Conservation (phyloP, 129 eudicot genomes). For the Flaveria brownii region DNA sequence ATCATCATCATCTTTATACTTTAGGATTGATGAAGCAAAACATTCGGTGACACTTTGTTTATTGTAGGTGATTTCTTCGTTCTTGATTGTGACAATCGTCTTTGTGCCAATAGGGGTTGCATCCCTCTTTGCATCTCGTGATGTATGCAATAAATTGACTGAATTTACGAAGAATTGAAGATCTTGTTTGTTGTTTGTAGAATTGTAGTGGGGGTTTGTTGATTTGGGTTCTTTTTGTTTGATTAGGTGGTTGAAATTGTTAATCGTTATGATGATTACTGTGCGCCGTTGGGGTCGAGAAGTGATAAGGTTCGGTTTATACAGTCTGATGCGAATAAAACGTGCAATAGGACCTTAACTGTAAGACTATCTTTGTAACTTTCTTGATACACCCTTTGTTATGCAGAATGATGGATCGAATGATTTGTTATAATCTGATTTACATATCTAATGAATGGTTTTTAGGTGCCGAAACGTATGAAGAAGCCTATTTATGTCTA, state of each 20-base stretch:
- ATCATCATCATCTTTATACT: no score
- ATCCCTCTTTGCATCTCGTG: conserved; percentile 83
- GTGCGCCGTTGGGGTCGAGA: conserved; percentile 54
- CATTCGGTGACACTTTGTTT: not conserved
- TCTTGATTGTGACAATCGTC: conserved; percentile 74
- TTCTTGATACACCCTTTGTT: not conserved
- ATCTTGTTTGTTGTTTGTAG: not conserved
- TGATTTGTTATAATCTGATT: not conserved
- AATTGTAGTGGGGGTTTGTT: not conserved
- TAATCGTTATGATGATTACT: conserved; percentile 65
- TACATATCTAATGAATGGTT: not conserved
- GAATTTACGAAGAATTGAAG: not conserved
- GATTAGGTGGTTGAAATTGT: conserved; percentile 87
- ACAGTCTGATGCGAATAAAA: conserved; percentile 52
- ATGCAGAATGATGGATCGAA: not conserved
- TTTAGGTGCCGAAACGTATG: conserved; percentile 78
- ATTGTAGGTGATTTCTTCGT: conserved; percentile 78
- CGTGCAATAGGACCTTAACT: conserved; percentile 56
- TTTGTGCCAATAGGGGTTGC: conserved; percentile 88
- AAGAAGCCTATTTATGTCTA: conserved; percentile 86
- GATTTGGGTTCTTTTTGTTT: not conserved
- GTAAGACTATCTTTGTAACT: conserved; percentile 38
- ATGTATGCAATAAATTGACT: conserved; percentile 48
- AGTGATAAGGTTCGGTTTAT: conserved; percentile 65
- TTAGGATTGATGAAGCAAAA: not conserved